Evolutionary conservation across 768 basidiomycete species (phyloP).

Genomic region (Mrakia gelida): DNA sequence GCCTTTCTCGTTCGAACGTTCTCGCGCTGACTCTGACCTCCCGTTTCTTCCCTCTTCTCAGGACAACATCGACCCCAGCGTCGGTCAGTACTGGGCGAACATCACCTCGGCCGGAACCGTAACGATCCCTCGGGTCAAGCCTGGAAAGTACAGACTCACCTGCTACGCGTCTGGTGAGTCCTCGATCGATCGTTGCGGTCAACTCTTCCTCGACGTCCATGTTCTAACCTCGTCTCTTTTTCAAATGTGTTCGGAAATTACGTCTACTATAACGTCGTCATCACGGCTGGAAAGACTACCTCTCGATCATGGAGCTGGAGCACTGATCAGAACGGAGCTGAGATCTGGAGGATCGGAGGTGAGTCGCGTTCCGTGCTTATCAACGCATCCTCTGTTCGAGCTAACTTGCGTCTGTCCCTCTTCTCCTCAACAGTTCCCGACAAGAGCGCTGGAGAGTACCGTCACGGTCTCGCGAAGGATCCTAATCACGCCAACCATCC

Average conservation of each 20-base stretch:
- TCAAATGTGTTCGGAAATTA: conserved; percentile 36
- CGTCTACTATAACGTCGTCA: conserved; percentile 32
- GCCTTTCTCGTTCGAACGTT: too few species aligned
- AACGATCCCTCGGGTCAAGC: conserved; percentile 36
- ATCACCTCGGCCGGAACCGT: conserved; percentile 25
- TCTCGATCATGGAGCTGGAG: neutral
- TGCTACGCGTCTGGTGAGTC: neutral
- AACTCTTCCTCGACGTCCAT: neutral
- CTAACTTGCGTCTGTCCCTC: neutral
- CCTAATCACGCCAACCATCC: conserved; percentile 34
- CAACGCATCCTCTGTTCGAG: neutral
- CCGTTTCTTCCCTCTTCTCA: neutral
- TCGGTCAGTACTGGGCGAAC: conserved; percentile 38
- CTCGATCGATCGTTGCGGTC: neutral
- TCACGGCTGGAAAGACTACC: conserved; percentile 28
- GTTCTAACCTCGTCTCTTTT: neutral
- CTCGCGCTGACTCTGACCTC: neutral
- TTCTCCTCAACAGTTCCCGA: neutral
- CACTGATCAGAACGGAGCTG: conserved; percentile 22
- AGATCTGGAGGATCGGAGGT: conserved; percentile 37
- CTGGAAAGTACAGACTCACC: conserved; percentile 34
- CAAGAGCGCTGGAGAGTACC: conserved; percentile 36
- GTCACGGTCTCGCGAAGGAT: conserved; percentile 35
- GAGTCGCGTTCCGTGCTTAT: conserved; percentile 2
- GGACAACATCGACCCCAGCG: neutral